phyloP scores from a whole-genome alignment of 2,329 filamentous ascomycete species.

The Aciculosporium take region DNA sequence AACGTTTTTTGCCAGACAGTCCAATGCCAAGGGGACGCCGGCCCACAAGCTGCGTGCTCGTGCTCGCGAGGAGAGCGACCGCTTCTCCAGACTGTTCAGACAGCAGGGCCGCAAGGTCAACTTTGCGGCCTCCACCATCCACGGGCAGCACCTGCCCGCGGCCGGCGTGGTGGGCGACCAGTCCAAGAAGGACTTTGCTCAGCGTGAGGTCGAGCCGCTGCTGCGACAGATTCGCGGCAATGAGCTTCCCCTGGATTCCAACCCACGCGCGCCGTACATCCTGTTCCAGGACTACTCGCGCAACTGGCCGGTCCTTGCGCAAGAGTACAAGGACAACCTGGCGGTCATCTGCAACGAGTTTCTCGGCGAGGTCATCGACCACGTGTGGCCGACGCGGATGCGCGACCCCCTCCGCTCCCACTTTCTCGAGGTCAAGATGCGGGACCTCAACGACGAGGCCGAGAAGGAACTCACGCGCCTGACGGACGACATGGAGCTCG shows the following conservation, averaged over 20 bases:
- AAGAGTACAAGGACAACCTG: slow-evolving; percentile 40
- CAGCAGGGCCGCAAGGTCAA: slow-evolving; percentile 35
- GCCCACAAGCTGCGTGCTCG: slow-evolving; percentile 37
- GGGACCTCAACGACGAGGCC: slow-evolving; percentile 30
- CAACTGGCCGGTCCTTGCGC: slow-evolving; percentile 36
- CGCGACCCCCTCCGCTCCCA: slow-evolving; percentile 33
- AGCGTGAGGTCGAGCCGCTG: slow-evolving; percentile 33
- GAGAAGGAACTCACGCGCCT: slow-evolving; percentile 31
- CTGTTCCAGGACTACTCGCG: slow-evolving; percentile 39
- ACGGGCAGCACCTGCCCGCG: slow-evolving; percentile 12
- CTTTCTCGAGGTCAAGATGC: slow-evolving; percentile 35
- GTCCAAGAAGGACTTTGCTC: slow-evolving; percentile 33
- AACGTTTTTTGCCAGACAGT: slow-evolving; percentile 35
- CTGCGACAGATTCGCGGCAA: slow-evolving; percentile 36
- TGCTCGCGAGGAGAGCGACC: slow-evolving; percentile 36
- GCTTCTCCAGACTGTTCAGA: slow-evolving; percentile 33
- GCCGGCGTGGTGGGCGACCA: slow-evolving; percentile 20
- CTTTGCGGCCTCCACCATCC: slow-evolving; percentile 19
- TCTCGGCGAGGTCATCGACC: slow-evolving; percentile 34
- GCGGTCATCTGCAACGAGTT: slow-evolving; percentile 41
- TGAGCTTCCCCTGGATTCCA: slow-evolving; percentile 37
- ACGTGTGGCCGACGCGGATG: slow-evolving; percentile 37
- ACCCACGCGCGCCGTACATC: slow-evolving; percentile 38
- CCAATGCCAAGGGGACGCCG: slow-evolving; percentile 34
- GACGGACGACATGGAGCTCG: slow-evolving; percentile 36